phyloP scores from a whole-genome alignment of 257 asterid genomes.

The Lycium barbarum region DNA sequence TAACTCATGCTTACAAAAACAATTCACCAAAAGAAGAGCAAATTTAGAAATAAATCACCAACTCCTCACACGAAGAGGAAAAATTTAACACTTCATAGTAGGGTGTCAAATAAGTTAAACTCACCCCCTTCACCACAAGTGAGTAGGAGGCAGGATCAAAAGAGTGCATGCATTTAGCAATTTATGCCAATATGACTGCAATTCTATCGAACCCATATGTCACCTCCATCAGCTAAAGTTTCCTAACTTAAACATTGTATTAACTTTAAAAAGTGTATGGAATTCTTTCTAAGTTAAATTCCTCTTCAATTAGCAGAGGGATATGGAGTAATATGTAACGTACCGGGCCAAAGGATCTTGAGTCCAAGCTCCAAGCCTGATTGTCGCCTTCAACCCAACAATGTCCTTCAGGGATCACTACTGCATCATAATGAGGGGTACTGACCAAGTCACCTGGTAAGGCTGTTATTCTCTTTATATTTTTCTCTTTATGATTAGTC shows the following conservation, averaged over 20 bases:
- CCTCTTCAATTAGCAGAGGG: neutral
- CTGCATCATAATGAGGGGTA: conserved; percentile 51
- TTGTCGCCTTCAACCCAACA: conserved; percentile 98
- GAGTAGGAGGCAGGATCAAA: neutral
- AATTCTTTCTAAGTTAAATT: neutral
- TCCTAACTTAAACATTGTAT: neutral
- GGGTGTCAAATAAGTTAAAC: neutral
- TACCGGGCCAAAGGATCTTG: conserved; percentile 88
- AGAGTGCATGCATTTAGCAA: neutral
- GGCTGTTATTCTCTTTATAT: conserved; percentile 78
- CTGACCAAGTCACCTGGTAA: conserved; percentile 86
- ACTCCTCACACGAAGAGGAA: neutral
- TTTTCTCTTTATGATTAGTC: conserved; percentile 59
- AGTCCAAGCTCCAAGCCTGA: conserved; percentile 72
- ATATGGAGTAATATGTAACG: conserved; percentile 23
- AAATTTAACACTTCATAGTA: neutral
- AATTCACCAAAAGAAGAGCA: neutral
- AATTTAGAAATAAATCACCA: neutral
- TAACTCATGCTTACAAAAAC: neutral
- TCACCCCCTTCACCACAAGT: conserved; percentile 12
- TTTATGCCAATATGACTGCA: neutral
- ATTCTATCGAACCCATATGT: neutral
- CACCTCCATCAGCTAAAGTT: conserved; percentile 14
- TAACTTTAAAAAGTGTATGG: neutral
- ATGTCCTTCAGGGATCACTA: conserved; percentile 82